Conservation (phyloP, 129 eudicot genomes). For the Mikania micrantha region DNA sequence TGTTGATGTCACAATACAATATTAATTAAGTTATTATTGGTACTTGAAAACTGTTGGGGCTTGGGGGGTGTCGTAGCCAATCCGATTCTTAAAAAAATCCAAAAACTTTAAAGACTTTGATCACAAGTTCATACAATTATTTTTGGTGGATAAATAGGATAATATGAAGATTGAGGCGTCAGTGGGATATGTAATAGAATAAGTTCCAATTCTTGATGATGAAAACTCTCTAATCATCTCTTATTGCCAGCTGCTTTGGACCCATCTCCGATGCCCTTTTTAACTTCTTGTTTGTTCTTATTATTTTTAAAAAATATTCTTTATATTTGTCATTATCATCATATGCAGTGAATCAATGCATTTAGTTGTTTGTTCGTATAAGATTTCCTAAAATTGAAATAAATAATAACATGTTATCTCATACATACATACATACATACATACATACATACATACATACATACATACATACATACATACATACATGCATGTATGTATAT, state of each 20-base stretch:
- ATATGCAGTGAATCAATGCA: background rate
- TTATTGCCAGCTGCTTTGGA: constrained; percentile 21
- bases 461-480: too few species aligned
- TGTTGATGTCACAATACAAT: too few species aligned
- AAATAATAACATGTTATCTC: too few species aligned
- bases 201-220: constrained; percentile 17
- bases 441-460: too few species aligned
- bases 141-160: background rate
- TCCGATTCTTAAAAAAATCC: too few species aligned
- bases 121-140: background rate
- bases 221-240: constrained; percentile 15
- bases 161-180: constrained; percentile 10
- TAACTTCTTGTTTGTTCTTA: background rate
- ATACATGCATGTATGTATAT: too few species aligned
- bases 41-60: too few species aligned
- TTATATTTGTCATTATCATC: background rate
- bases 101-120: background rate
- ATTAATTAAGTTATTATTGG: too few species aligned
- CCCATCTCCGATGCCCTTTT: background rate
- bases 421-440: too few species aligned
- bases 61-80: too few species aligned
- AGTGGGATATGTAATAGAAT: constrained; percentile 2
- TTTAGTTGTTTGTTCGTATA: background rate
- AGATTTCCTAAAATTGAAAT: background rate
- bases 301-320: background rate